A percentile compares a stretch with the other conserved stretches of the same genome.
phyloP scores from a whole-genome alignment of 2,329 filamentous ascomycete species.

The Hymenoscyphus occultus region DNA sequence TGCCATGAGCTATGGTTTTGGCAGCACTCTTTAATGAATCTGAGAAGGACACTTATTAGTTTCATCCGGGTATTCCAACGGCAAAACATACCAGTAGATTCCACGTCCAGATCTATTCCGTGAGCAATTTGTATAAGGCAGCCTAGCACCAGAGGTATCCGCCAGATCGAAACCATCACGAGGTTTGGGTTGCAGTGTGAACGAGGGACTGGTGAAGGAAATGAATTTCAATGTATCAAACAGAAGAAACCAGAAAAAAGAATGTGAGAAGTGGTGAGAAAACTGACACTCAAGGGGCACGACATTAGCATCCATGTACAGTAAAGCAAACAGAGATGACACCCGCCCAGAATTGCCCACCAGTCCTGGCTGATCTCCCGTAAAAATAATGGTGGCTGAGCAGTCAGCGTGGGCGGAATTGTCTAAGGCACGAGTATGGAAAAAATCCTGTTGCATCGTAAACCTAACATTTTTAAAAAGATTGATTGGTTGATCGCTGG shows the following conservation, averaged over 20 bases:
- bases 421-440: neutral
- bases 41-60: constrained; percentile 12
- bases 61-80: neutral
- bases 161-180: constrained; percentile 10
- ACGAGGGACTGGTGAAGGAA: neutral
- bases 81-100: constrained; percentile 12
- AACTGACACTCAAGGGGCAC: neutral
- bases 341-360: neutral
- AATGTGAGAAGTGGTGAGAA: constrained; percentile 2
- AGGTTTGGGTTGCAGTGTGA: neutral
- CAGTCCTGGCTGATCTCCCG: neutral
- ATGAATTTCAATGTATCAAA: neutral
- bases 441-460: neutral
- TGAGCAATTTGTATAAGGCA: neutral
- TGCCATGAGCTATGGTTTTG: constrained; percentile 40
- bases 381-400: neutral
- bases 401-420: neutral
- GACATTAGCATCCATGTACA: neutral
- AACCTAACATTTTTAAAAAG: neutral
- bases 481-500: neutral
- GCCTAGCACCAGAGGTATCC: neutral
- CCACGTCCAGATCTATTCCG: constrained; percentile 16
- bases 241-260: neutral
- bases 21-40: constrained; percentile 31
- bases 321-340: neutral